Base-by-base conservation (phyloP, 2,329 filamentous ascomycete species). In the Fusarium lateritium region DNA sequence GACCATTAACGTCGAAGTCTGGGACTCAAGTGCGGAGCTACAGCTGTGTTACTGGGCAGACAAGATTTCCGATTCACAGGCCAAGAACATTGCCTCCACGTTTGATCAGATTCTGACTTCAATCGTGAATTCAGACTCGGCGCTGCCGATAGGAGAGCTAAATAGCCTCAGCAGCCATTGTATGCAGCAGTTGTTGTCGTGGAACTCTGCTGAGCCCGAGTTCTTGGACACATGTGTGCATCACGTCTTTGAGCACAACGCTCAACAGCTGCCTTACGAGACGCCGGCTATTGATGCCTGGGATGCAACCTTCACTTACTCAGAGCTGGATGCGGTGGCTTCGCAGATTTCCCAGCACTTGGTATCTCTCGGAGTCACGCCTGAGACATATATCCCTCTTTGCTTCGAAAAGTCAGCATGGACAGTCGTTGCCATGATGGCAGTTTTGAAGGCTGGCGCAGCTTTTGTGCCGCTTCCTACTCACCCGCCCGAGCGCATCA, bases 261-360 rank as follows among this genome's bases (percentile, higher is more conserved):
- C 76, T 5, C 61, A 63, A 7, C 72, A 64, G 17, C 68, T 73
- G 1, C 79, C 82, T 0, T 1, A 28, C 2, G 54, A 70, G 10
- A 65, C 76, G 0, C 68, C 74, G 1, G 83, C 83, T 2, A 76
- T 85, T 17, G 72, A 79, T n/a, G 81, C 83, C 0, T 85, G 82
- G 82, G 83, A 85, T 63, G 83, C 80, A 17, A 63, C 71, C 17
- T 78, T 84, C 42, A 83, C 56, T 3, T 71, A 71, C 34, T 2
- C 4, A 1, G 77, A 84, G 21, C 73, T 84, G 0, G 47, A 75
- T 11, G 31, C 14, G 0, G 3, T 56, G 0, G 42, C 74, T 4
- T 50, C 62, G 5, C 77, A 22, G 3, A 36, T 71, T 8, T 83
- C 83, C 1, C 78, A 77, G 21, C 65, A 75, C 6, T 74, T 85